phyloP scores from a whole-genome alignment of 257 asterid species.

The Paraleonurus japonicus region DNA sequence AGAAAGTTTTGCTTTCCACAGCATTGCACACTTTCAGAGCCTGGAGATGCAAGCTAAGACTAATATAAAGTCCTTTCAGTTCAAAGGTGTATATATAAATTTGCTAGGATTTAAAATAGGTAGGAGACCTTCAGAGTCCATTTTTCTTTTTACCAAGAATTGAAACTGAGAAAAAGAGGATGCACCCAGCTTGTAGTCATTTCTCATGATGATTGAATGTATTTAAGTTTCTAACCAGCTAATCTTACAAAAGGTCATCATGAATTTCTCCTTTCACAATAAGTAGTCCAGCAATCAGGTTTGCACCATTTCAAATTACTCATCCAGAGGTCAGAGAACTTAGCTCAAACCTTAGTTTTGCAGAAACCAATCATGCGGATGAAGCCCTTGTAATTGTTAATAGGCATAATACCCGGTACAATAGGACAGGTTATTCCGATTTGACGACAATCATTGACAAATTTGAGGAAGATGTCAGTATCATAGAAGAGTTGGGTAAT shows the following conservation, averaged over 20 bases:
- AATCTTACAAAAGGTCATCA: background rate
- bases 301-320: background rate
- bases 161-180: background rate
- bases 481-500: conserved; percentile 92
- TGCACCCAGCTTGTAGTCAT: background rate
- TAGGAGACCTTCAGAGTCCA: background rate
- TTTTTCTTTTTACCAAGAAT: background rate
- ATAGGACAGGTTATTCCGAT: conserved; percentile 87
- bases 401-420: conserved; percentile 97
- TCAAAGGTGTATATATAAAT: background rate
- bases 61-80: background rate
- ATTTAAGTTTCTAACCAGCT: background rate
- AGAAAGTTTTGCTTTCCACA: too few relatives aligned
- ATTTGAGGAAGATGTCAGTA: conserved; percentile 90
- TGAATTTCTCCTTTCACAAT: background rate
- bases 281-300: background rate
- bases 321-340: conserved; percentile 8
- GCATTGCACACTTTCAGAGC: too few relatives aligned
- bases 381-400: conserved; percentile 90
- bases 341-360: conserved; percentile 72
- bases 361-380: conserved; percentile 96
- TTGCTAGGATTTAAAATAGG: background rate
- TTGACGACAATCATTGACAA: conserved; percentile 85
- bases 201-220: background rate
- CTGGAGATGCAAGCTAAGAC: background rate